Percentiles rank a stretch among this genome's conserved stretches.
Evolutionary conservation across 495 filamentous ascomycete species (phyloP).

Genomic region (Corynascus novoguineensis): DNA sequence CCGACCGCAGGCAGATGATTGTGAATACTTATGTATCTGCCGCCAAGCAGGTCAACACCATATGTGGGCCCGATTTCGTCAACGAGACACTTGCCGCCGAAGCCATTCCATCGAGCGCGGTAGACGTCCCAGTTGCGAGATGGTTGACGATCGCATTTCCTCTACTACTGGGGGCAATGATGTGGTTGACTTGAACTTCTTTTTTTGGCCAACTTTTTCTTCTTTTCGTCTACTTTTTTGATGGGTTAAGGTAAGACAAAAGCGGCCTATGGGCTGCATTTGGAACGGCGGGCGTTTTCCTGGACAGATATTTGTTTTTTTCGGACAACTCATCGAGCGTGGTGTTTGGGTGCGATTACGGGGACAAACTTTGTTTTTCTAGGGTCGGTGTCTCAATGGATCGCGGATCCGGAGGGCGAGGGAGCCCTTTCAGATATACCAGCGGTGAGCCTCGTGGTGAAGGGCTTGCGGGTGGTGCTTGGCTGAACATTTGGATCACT

Average conservation of each 20-base stretch:
- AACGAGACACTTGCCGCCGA: constrained; percentile 52
- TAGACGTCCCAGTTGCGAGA: neutral
- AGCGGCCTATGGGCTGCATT: neutral
- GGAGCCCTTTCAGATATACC: neutral
- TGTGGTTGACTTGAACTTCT: constrained; percentile 13
- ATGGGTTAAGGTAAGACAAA: neutral
- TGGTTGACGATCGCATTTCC: neutral
- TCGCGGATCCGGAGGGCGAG: neutral
- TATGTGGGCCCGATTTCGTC: constrained; percentile 60
- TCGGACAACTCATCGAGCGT: neutral
- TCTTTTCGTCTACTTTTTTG: neutral
- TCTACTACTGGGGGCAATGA: neutral
- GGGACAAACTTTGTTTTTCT: neutral
- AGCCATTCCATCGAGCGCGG: constrained; percentile 1
- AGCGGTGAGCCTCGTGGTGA: neutral
- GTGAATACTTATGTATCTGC: constrained; percentile 55
- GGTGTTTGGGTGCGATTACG: neutral
- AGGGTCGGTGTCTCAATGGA: neutral
- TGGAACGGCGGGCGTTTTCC: neutral
- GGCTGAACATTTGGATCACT: neutral
- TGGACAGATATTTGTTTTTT: neutral
- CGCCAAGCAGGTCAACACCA: constrained; percentile 57
- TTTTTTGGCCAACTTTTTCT: neutral
- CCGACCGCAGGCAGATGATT: constrained; percentile 54
- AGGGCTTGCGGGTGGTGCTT: neutral